A percentile compares a stretch with the other conserved stretches of the same genome.
These are phyloP conservation scores for Aspergillus avenaceus DNA, from an alignment of 495 filamentous ascomycete species.

Conservation along the genomic window DNA sequence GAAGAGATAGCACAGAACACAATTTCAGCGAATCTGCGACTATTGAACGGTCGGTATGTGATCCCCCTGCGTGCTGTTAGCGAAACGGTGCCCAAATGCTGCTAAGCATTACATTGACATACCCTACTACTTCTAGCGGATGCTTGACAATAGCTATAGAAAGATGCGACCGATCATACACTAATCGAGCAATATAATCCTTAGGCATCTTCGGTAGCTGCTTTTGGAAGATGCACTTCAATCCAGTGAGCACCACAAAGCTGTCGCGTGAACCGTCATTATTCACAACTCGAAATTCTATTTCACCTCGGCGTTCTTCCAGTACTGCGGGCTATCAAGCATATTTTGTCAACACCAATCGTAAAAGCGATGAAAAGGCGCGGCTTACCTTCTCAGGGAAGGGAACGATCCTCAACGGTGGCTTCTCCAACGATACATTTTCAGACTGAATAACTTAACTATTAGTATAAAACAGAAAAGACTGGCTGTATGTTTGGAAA, in stretches of 20 bases:
- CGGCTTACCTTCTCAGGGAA: slow-evolving; percentile 76
- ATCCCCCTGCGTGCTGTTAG: slow-evolving; percentile 62
- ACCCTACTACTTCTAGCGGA: slow-evolving; percentile 86
- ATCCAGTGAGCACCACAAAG: slow-evolving; percentile 87
- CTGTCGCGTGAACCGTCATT: slow-evolving; percentile 87
- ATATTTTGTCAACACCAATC: not conserved
- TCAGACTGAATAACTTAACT: slow-evolving; percentile 20
- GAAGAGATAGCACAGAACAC: slow-evolving; percentile 98
- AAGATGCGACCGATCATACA: slow-evolving; percentile 94
- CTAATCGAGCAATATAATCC: slow-evolving; percentile 94
- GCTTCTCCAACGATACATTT: slow-evolving; percentile 29
- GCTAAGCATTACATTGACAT: slow-evolving; percentile 17
- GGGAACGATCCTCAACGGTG: slow-evolving; percentile 55
- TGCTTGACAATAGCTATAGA: slow-evolving; percentile 98
- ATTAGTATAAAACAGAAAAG: not conserved
- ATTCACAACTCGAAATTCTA: slow-evolving; percentile 97
- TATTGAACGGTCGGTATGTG: slow-evolving; percentile 93
- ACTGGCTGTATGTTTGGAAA: too few relatives aligned
- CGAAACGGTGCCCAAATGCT: not conserved
- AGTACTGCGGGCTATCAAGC: slow-evolving; percentile 70
- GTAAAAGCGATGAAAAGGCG: not conserved
- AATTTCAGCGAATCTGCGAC: slow-evolving; percentile 92
- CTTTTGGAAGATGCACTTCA: slow-evolving; percentile 98
- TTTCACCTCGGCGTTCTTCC: slow-evolving; percentile 92
- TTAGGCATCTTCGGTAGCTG: slow-evolving; percentile 99